A percentile compares a stretch with the other conserved stretches of the same genome.
These are phyloP conservation scores for Penicillium janthinellum DNA, from an alignment of 2,329 filamentous ascomycete genomes.

Conservation along the genomic window DNA sequence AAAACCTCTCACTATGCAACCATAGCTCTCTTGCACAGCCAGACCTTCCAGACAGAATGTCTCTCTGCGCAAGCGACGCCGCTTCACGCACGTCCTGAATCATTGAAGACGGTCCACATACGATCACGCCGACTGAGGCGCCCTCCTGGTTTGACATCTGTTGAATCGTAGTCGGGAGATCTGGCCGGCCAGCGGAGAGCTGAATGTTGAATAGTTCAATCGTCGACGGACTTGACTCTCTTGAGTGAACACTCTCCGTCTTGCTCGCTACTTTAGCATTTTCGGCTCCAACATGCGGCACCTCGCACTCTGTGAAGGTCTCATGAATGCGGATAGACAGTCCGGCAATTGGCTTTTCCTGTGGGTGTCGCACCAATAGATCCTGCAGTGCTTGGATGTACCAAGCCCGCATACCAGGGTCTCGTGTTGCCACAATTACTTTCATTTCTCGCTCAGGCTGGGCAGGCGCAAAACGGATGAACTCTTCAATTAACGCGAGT, in stretches of 20 bases:
- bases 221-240: constrained; percentile 9
- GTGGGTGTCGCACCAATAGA: constrained; percentile 11
- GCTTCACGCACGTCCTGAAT: constrained; percentile 51
- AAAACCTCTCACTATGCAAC: constrained; percentile 53
- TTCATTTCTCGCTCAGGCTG: constrained; percentile 14
- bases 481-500: constrained; percentile 48
- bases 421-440: constrained; percentile 21
- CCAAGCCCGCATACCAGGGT: constrained; percentile 21
- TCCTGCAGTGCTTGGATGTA: constrained; percentile 20
- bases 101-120: constrained; percentile 23
- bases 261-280: constrained; percentile 4
- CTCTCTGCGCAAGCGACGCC: constrained; percentile 47
- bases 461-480: constrained; percentile 5
- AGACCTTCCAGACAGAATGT: constrained; percentile 33
- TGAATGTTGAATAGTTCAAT: constrained; percentile 16
- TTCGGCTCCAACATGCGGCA: not conserved
- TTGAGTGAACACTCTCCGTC: constrained; percentile 8
- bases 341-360: constrained; percentile 10
- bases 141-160: constrained; percentile 11
- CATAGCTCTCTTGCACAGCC: constrained; percentile 40
- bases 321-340: constrained; percentile 22
- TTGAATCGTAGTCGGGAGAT: constrained; percentile 11
- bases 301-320: constrained; percentile 1
- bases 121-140: constrained; percentile 17
- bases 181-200: constrained; percentile 15